Conservation (phyloP, 495 filamentous ascomycete species). For the Daldinia loculata region DNA sequence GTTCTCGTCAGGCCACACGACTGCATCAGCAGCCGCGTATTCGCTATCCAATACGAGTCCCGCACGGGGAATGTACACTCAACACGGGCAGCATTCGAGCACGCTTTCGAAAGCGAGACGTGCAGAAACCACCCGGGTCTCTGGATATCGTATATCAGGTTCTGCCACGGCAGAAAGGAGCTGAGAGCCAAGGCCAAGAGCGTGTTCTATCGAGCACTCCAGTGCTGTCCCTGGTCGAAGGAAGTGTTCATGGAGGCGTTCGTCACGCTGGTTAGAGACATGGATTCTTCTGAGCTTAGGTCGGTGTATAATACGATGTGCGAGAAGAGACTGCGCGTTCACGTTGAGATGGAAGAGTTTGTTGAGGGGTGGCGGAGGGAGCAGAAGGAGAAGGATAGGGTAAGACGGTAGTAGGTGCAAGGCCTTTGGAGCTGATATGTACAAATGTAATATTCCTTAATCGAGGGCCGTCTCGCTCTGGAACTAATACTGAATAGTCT, state of each 20-base stretch:
- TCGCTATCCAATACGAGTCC: slow-evolving; percentile 74
- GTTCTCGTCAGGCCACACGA: slow-evolving; percentile 53
- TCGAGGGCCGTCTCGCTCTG: background rate
- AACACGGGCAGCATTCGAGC: slow-evolving; percentile 74
- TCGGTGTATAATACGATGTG: slow-evolving; percentile 55
- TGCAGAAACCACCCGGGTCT: slow-evolving; percentile 57
- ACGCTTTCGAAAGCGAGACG: slow-evolving; percentile 61
- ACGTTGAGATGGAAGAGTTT: slow-evolving; percentile 56
- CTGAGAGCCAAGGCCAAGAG: slow-evolving; percentile 49
- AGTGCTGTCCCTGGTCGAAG: slow-evolving; percentile 80
- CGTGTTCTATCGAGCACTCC: slow-evolving; percentile 74
- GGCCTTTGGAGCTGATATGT: background rate
- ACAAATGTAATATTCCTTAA: background rate
- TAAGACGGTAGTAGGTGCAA: slow-evolving; percentile 1
- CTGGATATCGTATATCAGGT: slow-evolving; percentile 75
- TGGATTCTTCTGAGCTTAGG: slow-evolving; percentile 61
- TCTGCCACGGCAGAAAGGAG: slow-evolving; percentile 46
- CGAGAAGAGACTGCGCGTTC: slow-evolving; percentile 53
- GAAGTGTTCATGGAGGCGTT: slow-evolving; percentile 72
- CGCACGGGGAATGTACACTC: slow-evolving; percentile 67
- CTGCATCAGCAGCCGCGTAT: slow-evolving; percentile 65
- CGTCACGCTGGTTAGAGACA: slow-evolving; percentile 33
- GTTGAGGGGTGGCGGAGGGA: slow-evolving; percentile 43
- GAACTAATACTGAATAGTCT: background rate
- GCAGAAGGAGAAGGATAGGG: slow-evolving; percentile 28